Conservation (phyloP, 2,329 filamentous ascomycete genomes). For the Penicillium sp. region DNA sequence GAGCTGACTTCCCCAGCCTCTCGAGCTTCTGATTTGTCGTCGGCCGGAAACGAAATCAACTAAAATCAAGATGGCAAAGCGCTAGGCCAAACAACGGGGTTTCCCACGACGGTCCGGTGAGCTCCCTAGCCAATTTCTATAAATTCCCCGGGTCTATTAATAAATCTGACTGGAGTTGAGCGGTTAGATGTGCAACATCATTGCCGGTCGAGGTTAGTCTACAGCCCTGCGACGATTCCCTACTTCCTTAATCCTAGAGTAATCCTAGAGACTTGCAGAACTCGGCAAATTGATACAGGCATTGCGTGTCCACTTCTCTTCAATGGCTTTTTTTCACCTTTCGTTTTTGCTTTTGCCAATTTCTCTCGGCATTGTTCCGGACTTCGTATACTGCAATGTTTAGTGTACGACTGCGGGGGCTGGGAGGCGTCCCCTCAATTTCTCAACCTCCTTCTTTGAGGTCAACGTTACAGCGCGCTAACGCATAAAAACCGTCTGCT, state of each 20-base stretch:
- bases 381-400: neutral
- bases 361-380: neutral
- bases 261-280: slow-evolving; percentile 3
- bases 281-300: slow-evolving; percentile 3
- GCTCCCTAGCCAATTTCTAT: neutral
- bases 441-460: slow-evolving; percentile 6
- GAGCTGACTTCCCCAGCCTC: slow-evolving; percentile 13
- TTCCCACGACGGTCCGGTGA: slow-evolving; percentile 19
- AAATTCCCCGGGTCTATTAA: slow-evolving; percentile 27
- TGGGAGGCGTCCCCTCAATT: neutral
- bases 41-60: slow-evolving; percentile 14
- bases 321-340: neutral
- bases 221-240: slow-evolving; percentile 17
- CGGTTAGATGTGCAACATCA: slow-evolving; percentile 22
- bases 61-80: slow-evolving; percentile 20
- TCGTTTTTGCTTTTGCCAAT: neutral
- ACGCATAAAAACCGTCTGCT: slow-evolving; percentile 15
- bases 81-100: slow-evolving; percentile 30
- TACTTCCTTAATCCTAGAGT: neutral
- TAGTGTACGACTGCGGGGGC: slow-evolving; percentile 2
- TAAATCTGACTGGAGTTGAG: slow-evolving; percentile 17
- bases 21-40: slow-evolving; percentile 16
- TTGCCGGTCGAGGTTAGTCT: slow-evolving; percentile 27
- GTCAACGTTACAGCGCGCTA: slow-evolving; percentile 6
- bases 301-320: slow-evolving; percentile 1